Evolutionary conservation across 441 rosid genomes (phyloP), one percentile per base, ranked within the genome.

Genomic region (Eruca vesicaria): DNA sequence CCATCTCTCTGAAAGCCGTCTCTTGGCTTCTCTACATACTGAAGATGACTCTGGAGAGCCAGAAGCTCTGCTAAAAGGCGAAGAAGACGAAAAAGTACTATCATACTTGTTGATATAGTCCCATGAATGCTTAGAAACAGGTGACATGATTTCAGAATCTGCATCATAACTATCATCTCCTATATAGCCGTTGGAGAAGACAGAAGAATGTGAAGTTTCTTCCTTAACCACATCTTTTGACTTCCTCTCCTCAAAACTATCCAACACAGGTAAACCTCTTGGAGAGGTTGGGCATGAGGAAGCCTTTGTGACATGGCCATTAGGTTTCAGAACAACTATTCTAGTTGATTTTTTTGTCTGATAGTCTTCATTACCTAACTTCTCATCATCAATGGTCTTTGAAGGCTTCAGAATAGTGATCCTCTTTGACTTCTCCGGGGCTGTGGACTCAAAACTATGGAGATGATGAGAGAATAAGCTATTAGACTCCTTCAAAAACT

Each of bases 1-100:
- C 99, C 98, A 96, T 85, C 99, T 89, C 77, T 96, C 98, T 18
- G 98, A 93, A 64, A 96, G 96, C 48, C 97, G 88, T 80, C 88
- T 96, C 86, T 90, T 96, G 63, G 98, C 98, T 70, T 96, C 99
- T 80, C 90, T 85, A 53, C 93, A 92, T 63, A 94, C 97, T 6
- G 97, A 90, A 63, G 99, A 94, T 32, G 98, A 94, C 86, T 92
- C 98, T 0, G 94, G 94, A 72, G 96, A 91, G 70, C 76, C 86
- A 3, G 97, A 90, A 6, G 82, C 87, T 53, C 86, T 88, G 73
- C 98, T 90, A 77, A 91, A 86, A 3, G 78, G 75, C 3, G 94
- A 86, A 48, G 20, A 48, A 32, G 88, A 83, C 26, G 92, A 83
- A 71, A 75, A 84, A 18, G 97, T 91, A 69, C 94, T 90, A 59